phyloP scores from a whole-genome alignment of 768 basidiomycete genomes.

The Boletus sensibilis region DNA sequence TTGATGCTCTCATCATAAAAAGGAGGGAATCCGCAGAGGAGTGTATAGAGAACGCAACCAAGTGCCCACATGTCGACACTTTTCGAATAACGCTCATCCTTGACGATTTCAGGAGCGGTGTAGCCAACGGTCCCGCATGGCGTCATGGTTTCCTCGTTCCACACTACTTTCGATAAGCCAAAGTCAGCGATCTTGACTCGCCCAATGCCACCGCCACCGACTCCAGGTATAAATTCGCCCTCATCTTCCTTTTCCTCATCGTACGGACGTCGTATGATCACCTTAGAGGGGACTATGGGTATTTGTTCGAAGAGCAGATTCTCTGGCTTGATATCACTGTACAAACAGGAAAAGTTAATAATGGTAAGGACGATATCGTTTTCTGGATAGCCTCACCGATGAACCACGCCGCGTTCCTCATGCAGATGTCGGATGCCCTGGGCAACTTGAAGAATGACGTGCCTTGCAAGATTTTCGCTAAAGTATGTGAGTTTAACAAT shows the following conservation, averaged over 20 bases:
- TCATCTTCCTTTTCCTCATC: constrained; percentile 99
- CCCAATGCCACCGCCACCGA: constrained; percentile 97
- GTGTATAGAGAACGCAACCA: constrained; percentile 97
- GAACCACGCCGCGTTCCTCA: constrained; percentile 96
- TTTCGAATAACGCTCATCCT: constrained; percentile 95
- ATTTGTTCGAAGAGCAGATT: constrained; percentile 93
- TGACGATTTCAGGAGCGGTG: constrained; percentile 99
- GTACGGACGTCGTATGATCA: constrained; percentile 75
- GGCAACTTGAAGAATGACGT: constrained; percentile 95
- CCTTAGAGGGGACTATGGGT: constrained; percentile 84
- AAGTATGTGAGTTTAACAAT: constrained; percentile 99
- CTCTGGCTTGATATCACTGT: constrained; percentile 94
- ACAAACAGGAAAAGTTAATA: background rate
- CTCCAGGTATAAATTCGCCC: constrained; percentile 88
- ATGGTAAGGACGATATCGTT: background rate
- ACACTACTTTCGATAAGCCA: constrained; percentile 94
- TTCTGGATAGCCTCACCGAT: constrained; percentile 51
- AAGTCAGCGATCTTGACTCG: constrained; percentile 99
- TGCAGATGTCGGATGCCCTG: constrained; percentile 93
- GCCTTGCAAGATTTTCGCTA: constrained; percentile 93
- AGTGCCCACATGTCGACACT: constrained; percentile 99
- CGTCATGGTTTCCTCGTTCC: constrained; percentile 99
- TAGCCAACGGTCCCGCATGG: constrained; percentile 99
- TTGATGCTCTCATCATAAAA: constrained; percentile 99
- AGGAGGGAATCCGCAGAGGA: constrained; percentile 95